Conservation (phyloP, 371 early-diverging fungal species). For the Rhizomucor miehei region DNA sequence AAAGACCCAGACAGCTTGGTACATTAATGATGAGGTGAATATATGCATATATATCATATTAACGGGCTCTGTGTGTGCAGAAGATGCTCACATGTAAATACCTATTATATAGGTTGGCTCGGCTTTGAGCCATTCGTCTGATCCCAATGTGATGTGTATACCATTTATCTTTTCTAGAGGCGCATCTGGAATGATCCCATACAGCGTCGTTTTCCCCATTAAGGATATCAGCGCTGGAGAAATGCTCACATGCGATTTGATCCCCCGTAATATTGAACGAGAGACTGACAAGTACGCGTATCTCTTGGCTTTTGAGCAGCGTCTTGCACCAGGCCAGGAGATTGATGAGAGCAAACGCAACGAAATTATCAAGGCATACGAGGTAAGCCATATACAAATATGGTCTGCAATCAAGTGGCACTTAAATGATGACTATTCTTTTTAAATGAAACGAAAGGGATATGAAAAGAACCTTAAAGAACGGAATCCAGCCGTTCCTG, state of each 20-base stretch:
- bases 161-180: conserved; percentile 65
- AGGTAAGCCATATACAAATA: conserved; percentile 10
- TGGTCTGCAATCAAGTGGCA: not conserved
- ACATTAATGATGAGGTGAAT: conserved; percentile 28
- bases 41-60: no score
- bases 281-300: conserved; percentile 47
- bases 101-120: conserved; percentile 47
- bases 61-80: no score
- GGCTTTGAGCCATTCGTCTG: conserved; percentile 50
- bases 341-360: conserved; percentile 13
- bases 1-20: conserved; percentile 58
- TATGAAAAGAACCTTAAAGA: not conserved
- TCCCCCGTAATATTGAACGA: conserved; percentile 43
- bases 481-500: not conserved
- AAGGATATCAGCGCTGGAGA: conserved; percentile 50
- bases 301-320: conserved; percentile 42
- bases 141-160: conserved; percentile 51
- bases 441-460: not conserved
- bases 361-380: conserved; percentile 32
- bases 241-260: conserved; percentile 46
- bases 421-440: not conserved
- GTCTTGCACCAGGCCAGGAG: conserved; percentile 24
- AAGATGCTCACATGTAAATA: no score
- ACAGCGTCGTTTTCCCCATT: conserved; percentile 59
- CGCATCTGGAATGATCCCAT: conserved; percentile 49